Conservation (phyloP, 768 basidiomycete species). For the Psilocybe tampanensis region DNA sequence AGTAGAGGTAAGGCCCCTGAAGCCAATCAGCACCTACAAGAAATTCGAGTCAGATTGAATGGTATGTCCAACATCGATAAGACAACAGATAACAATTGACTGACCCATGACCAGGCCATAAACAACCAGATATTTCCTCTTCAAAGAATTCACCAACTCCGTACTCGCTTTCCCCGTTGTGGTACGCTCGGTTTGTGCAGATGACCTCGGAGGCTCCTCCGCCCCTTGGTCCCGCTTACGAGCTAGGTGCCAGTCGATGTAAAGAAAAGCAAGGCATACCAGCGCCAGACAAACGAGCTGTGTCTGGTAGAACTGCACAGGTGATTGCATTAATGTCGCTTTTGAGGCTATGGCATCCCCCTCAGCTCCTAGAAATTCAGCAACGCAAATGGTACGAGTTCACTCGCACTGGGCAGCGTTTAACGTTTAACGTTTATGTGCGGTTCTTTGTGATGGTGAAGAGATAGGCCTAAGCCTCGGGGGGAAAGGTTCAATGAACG, state of each 20-base stretch:
- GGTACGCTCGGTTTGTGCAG: slow-evolving; percentile 16
- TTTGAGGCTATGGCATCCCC: too few species aligned
- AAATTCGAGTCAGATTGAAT: not conserved
- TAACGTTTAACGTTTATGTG: too few species aligned
- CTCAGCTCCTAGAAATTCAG: too few species aligned
- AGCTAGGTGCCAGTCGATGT: slow-evolving; percentile 22
- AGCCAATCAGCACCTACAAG: slow-evolving; percentile 77
- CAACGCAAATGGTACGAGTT: too few species aligned
- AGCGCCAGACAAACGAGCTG: not conserved
- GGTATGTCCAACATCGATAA: not conserved
- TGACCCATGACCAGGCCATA: slow-evolving; percentile 77
- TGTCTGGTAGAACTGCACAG: not conserved
- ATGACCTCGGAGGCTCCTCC: slow-evolving; percentile 12
- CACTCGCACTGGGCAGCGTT: too few species aligned
- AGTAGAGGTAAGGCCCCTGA: slow-evolving; percentile 80
- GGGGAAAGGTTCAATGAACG: too few species aligned
- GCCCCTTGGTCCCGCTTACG: slow-evolving; percentile 2
- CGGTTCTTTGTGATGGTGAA: too few species aligned
- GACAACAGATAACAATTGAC: slow-evolving; percentile 20
- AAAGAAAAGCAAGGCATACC: slow-evolving; percentile 1
- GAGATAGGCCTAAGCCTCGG: too few species aligned
- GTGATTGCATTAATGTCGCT: too few species aligned
- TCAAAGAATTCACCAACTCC: slow-evolving; percentile 17
- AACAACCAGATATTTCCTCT: slow-evolving; percentile 60
- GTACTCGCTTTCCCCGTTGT: slow-evolving; percentile 18